Evolutionary conservation across 129 eudicot species (phyloP), one percentile per base, ranked within the genome.

Genomic region (Arctium minus): DNA sequence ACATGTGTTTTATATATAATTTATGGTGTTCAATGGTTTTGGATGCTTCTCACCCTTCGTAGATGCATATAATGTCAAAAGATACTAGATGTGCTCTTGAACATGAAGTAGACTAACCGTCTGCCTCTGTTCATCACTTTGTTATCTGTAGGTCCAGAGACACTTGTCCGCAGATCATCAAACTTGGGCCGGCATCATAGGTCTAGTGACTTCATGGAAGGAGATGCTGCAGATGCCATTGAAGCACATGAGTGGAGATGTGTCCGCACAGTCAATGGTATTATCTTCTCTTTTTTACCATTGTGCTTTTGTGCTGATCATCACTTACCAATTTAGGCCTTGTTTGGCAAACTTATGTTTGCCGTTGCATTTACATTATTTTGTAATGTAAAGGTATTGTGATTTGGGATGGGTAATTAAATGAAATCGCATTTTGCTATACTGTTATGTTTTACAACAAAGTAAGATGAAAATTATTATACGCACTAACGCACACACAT

Each of bases 221-320:
- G 85, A 79, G 97, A 94, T 78, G 94, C 91, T 76, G 89, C 89
- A 4, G 96, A 96, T 96, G 99, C 73, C 72, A 85, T 96, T 46
- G 97, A 96, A 85, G 97, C 89, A 70, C 93, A 93, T 82, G 92
- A 89, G 48, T 96, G 99, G 99, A 96, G 84, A 86, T 96, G 99
- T 85, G 91, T 92, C 22, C 91, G 95, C 33, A 93, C 95, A 53
- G 40, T 91, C 77, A 90, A 86, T 78, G 99, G 99, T 96, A 87
- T 36, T 46, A 78, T 53, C 72, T 46, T 67, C 50, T 75, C 22
- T 76, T 84, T 39, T 22, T 22, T 27, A 42, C 38, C 73, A 42
- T 70, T 65, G 39, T 73, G 42, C 62, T 42, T 18, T 37, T 62
- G n/a, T n/a, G 36, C 48, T 73, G 2, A 60, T 67, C 74, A 8